A percentile compares a stretch with the other conserved stretches of the same genome.
Evolutionary conservation across 1,284 basidiomycete species (phyloP).

Genomic region (Pisolithus thermaeus): DNA sequence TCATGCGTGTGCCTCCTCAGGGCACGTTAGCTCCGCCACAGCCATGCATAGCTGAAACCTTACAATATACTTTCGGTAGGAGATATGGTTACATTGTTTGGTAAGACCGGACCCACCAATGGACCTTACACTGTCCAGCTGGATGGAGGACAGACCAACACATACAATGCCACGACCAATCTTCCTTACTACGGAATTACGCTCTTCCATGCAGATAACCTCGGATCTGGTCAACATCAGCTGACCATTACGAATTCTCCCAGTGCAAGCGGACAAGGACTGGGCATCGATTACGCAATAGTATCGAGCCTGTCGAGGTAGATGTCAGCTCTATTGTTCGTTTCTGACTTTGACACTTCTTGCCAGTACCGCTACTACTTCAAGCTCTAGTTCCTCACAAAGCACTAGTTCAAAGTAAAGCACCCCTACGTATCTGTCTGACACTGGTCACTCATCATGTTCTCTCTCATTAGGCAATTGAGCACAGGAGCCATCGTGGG

Average conservation of each 20-base stretch:
- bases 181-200: conserved; percentile 2
- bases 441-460: conserved; percentile 1
- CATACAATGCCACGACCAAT: neutral
- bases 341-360: neutral
- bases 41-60: neutral
- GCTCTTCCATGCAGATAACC: conserved; percentile 10
- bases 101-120: conserved; percentile 3
- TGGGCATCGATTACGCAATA: neutral
- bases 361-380: neutral
- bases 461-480: conserved; percentile 9
- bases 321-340: conserved; percentile 1
- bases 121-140: conserved; percentile 6
- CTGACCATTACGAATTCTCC: neutral
- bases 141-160: neutral
- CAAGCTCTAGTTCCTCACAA: too few species aligned
- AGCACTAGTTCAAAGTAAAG: conserved; percentile 13
- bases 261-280: neutral
- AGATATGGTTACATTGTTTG: conserved; percentile 1
- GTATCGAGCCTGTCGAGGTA: conserved; percentile 1
- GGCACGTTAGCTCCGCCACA: conserved; percentile 1
- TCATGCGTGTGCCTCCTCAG: neutral
- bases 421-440: neutral
- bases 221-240: neutral
- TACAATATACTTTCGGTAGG: neutral
- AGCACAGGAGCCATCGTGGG: conserved; percentile 22